Evolutionary conservation across 768 basidiomycete species (phyloP).

Genomic region (Peribolospora baueri): DNA sequence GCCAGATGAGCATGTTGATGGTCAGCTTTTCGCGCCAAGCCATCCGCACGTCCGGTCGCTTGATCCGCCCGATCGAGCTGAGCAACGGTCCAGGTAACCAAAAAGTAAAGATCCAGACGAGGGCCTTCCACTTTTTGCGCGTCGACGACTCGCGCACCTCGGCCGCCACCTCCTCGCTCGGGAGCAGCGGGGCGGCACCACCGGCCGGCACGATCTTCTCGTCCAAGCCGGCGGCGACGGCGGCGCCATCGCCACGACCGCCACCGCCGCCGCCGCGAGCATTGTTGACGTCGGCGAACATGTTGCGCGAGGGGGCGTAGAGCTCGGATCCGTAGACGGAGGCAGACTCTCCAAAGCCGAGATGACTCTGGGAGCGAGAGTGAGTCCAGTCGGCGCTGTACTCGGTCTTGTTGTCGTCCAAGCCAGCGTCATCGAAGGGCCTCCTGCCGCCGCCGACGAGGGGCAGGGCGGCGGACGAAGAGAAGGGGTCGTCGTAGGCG

Average conservation of each 20-base stretch:
- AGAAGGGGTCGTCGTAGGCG: slow-evolving; percentile 30
- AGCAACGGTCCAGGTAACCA: slow-evolving; percentile 61
- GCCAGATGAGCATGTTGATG: slow-evolving; percentile 87
- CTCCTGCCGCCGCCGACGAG: slow-evolving; percentile 62
- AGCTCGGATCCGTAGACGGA: slow-evolving; percentile 76
- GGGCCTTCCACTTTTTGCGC: slow-evolving; percentile 58
- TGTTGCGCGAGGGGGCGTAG: slow-evolving; percentile 80
- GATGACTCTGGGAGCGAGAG: slow-evolving; percentile 36
- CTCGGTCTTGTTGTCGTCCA: slow-evolving; percentile 52
- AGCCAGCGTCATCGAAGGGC: slow-evolving; percentile 45
- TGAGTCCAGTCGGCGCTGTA: slow-evolving; percentile 46
- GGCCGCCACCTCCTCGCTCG: slow-evolving; percentile 68
- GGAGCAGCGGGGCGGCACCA: background rate
- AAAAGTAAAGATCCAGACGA: slow-evolving; percentile 76
- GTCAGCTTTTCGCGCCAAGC: slow-evolving; percentile 96
- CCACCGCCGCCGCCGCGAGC: slow-evolving; percentile 15
- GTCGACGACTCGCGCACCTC: slow-evolving; percentile 58
- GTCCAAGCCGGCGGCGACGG: background rate
- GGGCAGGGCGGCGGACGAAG: slow-evolving; percentile 49
- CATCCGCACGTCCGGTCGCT: slow-evolving; percentile 72
- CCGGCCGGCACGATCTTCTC: background rate
- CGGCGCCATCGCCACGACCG: background rate
- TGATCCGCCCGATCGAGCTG: slow-evolving; percentile 61
- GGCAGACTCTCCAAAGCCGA: slow-evolving; percentile 46
- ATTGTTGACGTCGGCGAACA: slow-evolving; percentile 71